Evolutionary conservation across 2,329 filamentous ascomycete genomes (phyloP), one percentile per base, ranked within the genome.

Genomic region (Harringtonia lauricola): DNA sequence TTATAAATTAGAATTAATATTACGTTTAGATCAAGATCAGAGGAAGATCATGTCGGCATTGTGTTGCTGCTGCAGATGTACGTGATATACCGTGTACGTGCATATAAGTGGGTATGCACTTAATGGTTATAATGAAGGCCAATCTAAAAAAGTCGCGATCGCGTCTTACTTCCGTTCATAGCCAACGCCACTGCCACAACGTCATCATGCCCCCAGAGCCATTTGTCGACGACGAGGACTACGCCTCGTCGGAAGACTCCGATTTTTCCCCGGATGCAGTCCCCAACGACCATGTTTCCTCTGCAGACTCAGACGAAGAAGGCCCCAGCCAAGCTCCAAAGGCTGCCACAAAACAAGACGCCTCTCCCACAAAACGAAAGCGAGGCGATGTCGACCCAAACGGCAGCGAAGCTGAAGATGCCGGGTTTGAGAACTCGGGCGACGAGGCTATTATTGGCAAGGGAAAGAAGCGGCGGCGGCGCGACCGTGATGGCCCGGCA

Each of bases 191-290:
- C 31, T 8, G 15, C 29, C 29, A 26, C 6, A 26, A 26, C 6
- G 24, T 26, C 42, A 62, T 49, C 42, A 75, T 74, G 71, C 52
- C 64, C 13, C 54, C 61, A 39, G 66, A 69, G 39, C 58, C 61
- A 18, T 55, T 57, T 39, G 64, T 68, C 41, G 68, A 71, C 17
- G 67, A 71, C 19, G 48, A 48, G 9, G 70, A 76, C 28, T 86
- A 86, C 54, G 75, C 70, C 15, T 85, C 81, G 2, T 80, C 81
- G 4, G 78, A 86, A 51, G 83, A 87, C 57, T 83, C 81, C 10
- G 81, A 86, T 56, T 86, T 86, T 49, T 73, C 79, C 21, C 76
- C 74, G n/a, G 78, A 77, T 37, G 66, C 67, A 17, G 69, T 56
- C 24, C 54, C 62, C 31, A 59, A 54, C 31, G 59, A 54, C 14